A percentile compares a stretch with the other conserved stretches of the same genome.
Conservation (phyloP, 2,329 filamentous ascomycete species). For the Teratosphaeria nubilosa region DNA sequence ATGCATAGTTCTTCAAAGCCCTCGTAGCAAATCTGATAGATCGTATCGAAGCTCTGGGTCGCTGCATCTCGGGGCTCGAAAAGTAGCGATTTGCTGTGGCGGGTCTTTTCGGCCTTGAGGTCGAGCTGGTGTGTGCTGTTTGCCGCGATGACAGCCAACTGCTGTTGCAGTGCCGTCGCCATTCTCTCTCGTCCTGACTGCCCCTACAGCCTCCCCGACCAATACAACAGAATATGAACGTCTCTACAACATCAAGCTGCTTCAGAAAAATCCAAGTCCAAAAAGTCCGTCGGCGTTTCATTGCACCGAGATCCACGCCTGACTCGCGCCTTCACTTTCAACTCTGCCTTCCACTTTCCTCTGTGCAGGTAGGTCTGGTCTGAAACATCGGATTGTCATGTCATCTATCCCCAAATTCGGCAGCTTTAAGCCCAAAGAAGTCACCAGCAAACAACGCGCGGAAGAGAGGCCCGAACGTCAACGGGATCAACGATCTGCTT, state of each 20-base stretch:
- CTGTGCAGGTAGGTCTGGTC: neutral
- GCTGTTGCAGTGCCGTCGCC: slow-evolving; percentile 80
- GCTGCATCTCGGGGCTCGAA: slow-evolving; percentile 80
- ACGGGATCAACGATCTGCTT: neutral
- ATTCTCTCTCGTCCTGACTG: slow-evolving; percentile 38
- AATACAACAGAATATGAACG: neutral
- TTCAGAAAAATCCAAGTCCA: neutral
- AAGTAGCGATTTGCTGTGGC: slow-evolving; percentile 88
- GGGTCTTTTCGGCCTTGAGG: slow-evolving; percentile 81
- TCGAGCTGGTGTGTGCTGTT: slow-evolving; percentile 86
- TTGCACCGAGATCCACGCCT: slow-evolving; percentile 1
- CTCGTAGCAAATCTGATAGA: slow-evolving; percentile 78
- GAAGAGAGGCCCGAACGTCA: slow-evolving; percentile 1
- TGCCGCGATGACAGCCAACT: slow-evolving; percentile 84
- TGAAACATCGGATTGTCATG: neutral
- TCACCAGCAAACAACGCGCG: slow-evolving; percentile 2
- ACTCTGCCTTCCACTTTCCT: neutral
- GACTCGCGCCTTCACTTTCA: slow-evolving; percentile 1
- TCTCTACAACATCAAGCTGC: neutral
- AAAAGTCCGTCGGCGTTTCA: neutral
- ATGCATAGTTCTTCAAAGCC: slow-evolving; percentile 87
- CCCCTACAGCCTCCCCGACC: neutral
- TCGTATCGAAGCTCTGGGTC: slow-evolving; percentile 78
- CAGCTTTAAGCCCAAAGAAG: slow-evolving; percentile 55
- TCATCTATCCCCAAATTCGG: slow-evolving; percentile 56